Evolutionary conservation across 2,329 filamentous ascomycete genomes (phyloP).

Genomic region (Monosporascus sp.): DNA sequence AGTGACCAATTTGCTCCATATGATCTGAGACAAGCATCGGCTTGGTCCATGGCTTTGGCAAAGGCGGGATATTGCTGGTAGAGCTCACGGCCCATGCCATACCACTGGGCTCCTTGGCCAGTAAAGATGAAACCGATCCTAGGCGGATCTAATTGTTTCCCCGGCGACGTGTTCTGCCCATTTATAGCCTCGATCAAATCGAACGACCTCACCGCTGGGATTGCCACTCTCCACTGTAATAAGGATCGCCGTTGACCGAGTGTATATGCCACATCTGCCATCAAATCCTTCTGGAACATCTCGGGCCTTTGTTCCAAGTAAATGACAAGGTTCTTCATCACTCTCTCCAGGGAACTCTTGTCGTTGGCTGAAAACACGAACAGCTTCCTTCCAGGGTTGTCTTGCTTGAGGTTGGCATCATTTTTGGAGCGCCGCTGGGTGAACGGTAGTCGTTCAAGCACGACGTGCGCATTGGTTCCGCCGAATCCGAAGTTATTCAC

Average conservation of each 20-base stretch:
- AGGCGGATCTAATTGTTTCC: constrained; percentile 31
- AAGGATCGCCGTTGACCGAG: constrained; percentile 39
- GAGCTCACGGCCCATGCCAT: constrained; percentile 37
- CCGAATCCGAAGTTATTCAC: constrained; percentile 28
- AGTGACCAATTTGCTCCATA: constrained; percentile 32
- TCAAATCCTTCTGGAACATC: constrained; percentile 38
- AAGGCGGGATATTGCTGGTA: constrained; percentile 33
- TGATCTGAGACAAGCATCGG: constrained; percentile 26
- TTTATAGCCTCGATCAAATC: constrained; percentile 41
- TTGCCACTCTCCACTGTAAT: constrained; percentile 38
- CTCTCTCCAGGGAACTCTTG: constrained; percentile 29
- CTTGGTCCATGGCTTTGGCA: constrained; percentile 27
- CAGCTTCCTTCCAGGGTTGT: constrained; percentile 28
- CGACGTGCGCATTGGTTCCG: constrained; percentile 26
- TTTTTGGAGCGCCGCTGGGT: constrained; percentile 24
- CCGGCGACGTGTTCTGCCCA: constrained; percentile 27
- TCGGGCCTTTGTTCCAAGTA: constrained; percentile 38
- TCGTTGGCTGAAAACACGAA: constrained; percentile 40
- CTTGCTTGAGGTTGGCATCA: constrained; percentile 27
- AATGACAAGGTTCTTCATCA: constrained; percentile 35
- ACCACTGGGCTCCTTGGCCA: constrained; percentile 36
- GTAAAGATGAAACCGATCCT: constrained; percentile 37
- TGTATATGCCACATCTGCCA: constrained; percentile 44
- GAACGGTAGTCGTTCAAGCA: constrained; percentile 30
- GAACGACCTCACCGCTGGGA: constrained; percentile 38